Percentiles rank a stretch among this genome's conserved stretches.
phyloP scores from a whole-genome alignment of 2,329 filamentous ascomycete species.

The Gremmenia infestans region DNA sequence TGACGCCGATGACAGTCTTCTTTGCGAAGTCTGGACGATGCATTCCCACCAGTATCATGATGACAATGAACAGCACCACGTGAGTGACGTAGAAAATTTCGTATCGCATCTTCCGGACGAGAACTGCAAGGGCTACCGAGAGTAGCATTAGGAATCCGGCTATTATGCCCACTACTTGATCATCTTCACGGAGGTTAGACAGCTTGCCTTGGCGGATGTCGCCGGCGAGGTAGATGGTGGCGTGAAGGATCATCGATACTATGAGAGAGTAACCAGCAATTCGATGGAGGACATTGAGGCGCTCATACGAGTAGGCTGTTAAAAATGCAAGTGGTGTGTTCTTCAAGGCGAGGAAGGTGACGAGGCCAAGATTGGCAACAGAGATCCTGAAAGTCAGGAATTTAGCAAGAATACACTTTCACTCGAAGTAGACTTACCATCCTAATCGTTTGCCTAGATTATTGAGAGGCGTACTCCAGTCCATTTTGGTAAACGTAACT shows the following conservation, averaged over 20 bases:
- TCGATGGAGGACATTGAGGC: slow-evolving; percentile 53
- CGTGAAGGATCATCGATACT: slow-evolving; percentile 42
- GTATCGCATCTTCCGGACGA: slow-evolving; percentile 41
- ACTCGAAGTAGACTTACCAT: slow-evolving; percentile 22
- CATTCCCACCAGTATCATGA: slow-evolving; percentile 43
- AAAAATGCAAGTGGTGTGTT: slow-evolving; percentile 52
- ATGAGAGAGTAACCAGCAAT: slow-evolving; percentile 46
- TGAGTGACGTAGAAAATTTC: slow-evolving; percentile 52
- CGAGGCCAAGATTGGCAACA: slow-evolving; percentile 43
- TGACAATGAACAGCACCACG: slow-evolving; percentile 43
- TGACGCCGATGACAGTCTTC: slow-evolving; percentile 38
- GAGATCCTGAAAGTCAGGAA: slow-evolving; percentile 37
- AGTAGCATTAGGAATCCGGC: slow-evolving; percentile 44
- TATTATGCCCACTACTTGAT: slow-evolving; percentile 45
- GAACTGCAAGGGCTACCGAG: slow-evolving; percentile 39
- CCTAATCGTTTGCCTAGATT: slow-evolving; percentile 14
- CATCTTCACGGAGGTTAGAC: slow-evolving; percentile 32
- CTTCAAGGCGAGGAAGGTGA: slow-evolving; percentile 52
- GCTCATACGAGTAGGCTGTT: slow-evolving; percentile 51
- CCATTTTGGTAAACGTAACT: slow-evolving; percentile 32
- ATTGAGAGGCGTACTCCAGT: slow-evolving; percentile 13
- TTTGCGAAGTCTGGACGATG: slow-evolving; percentile 44
- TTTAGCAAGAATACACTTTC: background rate
- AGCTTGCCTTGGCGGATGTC: slow-evolving; percentile 22
- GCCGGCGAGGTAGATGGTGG: slow-evolving; percentile 38